phyloP scores from a whole-genome alignment of 2,329 filamentous ascomycete species.

The Hymenoscyphus fraxineus region DNA sequence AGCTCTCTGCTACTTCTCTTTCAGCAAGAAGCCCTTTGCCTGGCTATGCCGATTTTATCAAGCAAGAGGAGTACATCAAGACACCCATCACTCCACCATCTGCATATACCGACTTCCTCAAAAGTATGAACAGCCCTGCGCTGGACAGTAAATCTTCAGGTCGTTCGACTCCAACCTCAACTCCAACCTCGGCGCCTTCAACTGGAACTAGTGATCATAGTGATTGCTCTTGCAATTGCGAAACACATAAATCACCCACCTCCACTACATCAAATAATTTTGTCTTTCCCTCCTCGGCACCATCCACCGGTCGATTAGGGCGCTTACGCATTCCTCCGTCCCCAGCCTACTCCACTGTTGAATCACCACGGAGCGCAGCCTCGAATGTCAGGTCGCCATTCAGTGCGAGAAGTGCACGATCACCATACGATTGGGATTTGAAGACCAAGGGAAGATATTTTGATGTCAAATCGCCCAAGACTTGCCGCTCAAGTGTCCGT shows the following conservation, averaged over 20 bases:
- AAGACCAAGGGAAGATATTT: constrained; percentile 63
- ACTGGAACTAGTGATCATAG: constrained; percentile 44
- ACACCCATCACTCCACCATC: constrained; percentile 88
- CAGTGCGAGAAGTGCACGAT: constrained; percentile 58
- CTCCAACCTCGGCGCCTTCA: constrained; percentile 43
- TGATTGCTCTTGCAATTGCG: constrained; percentile 55
- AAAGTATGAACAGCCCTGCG: constrained; percentile 56
- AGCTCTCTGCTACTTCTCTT: constrained; percentile 47
- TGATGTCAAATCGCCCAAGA: constrained; percentile 52
- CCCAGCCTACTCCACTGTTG: constrained; percentile 61
- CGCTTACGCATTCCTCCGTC: constrained; percentile 76
- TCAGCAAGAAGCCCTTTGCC: constrained; percentile 67
- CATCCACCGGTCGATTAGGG: constrained; percentile 50
- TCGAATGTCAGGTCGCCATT: constrained; percentile 63
- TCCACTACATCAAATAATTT: constrained; percentile 54
- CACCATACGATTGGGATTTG: constrained; percentile 75
- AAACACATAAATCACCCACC: constrained; percentile 50
- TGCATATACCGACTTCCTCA: constrained; percentile 91
- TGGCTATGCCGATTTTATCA: constrained; percentile 59
- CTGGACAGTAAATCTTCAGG: constrained; percentile 37
- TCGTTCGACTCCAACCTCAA: constrained; percentile 45
- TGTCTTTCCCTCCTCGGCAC: constrained; percentile 58
- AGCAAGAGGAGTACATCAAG: constrained; percentile 62
- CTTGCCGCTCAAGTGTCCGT: constrained; percentile 58
- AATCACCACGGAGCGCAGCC: constrained; percentile 64